phyloP scores from a whole-genome alignment of 345 rosid genomes.

The Eutrema heterophyllum region DNA sequence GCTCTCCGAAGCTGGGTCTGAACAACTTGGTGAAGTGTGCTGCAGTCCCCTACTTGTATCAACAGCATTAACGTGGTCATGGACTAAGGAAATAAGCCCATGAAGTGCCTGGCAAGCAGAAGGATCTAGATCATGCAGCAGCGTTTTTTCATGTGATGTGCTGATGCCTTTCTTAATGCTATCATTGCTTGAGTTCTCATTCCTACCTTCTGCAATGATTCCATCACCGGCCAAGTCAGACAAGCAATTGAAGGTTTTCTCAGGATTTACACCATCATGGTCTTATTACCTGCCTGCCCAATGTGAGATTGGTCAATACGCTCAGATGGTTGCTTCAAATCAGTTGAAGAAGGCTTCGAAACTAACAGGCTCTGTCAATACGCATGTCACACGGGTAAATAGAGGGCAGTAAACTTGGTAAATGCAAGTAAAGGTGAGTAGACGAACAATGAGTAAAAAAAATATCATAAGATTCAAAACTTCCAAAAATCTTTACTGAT shows the following conservation, averaged over 20 bases:
- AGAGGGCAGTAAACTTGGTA: slow-evolving; percentile 1
- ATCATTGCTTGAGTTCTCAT: slow-evolving; percentile 24
- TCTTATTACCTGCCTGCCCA: slow-evolving; percentile 27
- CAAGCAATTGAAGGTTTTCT: neutral
- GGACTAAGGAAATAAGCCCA: slow-evolving; percentile 73
- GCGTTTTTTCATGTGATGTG: slow-evolving; percentile 24
- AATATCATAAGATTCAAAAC: neutral
- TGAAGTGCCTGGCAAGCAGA: slow-evolving; percentile 51
- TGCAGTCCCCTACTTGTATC: slow-evolving; percentile 32
- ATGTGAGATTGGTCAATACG: slow-evolving; percentile 17
- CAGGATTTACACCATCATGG: neutral
- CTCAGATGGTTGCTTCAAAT: slow-evolving; percentile 5
- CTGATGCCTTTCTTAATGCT: slow-evolving; percentile 27
- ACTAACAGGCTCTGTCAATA: slow-evolving; percentile 28
- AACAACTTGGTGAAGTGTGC: slow-evolving; percentile 34
- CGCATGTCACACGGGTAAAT: slow-evolving; percentile 8
- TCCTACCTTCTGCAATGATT: slow-evolving; percentile 34
- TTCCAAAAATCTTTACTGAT: slow-evolving; percentile 8
- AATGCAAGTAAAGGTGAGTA: neutral
- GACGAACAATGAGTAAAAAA: neutral
- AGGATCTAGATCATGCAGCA: slow-evolving; percentile 48
- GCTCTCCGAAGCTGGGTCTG: slow-evolving; percentile 27
- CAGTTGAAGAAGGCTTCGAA: slow-evolving; percentile 10
- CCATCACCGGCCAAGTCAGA: neutral
- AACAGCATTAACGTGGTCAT: slow-evolving; percentile 47